These are phyloP conservation scores for Hibiscus tridactylites DNA, from an alignment of 345 rosid species.

Conservation along the genomic window DNA sequence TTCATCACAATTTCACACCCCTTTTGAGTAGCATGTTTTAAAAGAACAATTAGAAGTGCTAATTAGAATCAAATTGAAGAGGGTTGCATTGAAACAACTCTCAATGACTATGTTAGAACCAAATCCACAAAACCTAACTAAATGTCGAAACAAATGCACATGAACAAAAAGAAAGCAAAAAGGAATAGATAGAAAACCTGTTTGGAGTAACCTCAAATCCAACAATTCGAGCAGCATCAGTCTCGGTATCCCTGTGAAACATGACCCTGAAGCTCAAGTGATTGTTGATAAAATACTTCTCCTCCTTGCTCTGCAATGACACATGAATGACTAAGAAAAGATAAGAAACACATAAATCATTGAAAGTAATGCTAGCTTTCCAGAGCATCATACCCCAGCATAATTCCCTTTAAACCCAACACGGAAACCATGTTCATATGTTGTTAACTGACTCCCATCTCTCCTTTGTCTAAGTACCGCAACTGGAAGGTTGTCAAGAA, in stretches of 20 bases:
- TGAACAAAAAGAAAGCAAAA: neutral
- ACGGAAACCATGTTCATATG: constrained; percentile 91
- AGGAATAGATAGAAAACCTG: constrained; percentile 40
- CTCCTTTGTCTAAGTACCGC: constrained; percentile 92
- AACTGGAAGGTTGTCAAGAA: constrained; percentile 95
- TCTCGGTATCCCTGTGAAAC: constrained; percentile 79
- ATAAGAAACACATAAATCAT: constrained; percentile 3
- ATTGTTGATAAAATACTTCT: constrained; percentile 85
- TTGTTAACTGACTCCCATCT: constrained; percentile 77
- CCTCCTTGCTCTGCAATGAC: constrained; percentile 80
- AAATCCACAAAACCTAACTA: neutral
- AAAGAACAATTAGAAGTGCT: neutral
- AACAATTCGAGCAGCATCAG: constrained; percentile 87
- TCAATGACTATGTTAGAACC: neutral
- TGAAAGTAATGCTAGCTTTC: neutral
- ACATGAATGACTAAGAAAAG: neutral
- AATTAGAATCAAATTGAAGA: neutral
- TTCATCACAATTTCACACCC: neutral
- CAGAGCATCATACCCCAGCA: constrained; percentile 49
- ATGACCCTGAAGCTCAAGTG: constrained; percentile 93
- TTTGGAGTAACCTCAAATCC: constrained; percentile 94
- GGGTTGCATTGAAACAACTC: neutral
- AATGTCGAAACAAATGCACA: neutral
- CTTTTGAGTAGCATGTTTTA: neutral
- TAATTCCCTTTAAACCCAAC: constrained; percentile 96